Evolutionary conservation across 805 yeast genomes (phyloP).

Genomic region (Candida khao-thaluensis): DNA sequence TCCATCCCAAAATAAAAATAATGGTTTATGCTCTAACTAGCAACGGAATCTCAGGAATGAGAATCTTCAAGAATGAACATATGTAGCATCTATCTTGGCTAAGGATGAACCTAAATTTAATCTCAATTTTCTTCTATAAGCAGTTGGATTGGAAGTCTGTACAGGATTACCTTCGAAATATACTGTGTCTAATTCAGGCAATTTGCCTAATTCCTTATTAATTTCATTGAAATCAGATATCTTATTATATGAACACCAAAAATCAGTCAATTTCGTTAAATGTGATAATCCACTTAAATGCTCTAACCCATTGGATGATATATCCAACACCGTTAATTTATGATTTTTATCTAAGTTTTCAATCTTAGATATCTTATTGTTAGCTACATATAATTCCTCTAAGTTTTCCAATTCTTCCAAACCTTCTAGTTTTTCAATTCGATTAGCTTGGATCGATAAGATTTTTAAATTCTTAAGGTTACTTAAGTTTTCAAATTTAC

Average conservation of each 20-base stretch:
- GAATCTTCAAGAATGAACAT: slow-evolving; percentile 29
- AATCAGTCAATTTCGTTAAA: slow-evolving; percentile 72
- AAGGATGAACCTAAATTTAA: slow-evolving; percentile 70
- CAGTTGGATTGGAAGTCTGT: slow-evolving; percentile 67
- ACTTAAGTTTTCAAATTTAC: slow-evolving; percentile 59
- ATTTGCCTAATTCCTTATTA: slow-evolving; percentile 58
- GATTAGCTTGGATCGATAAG: slow-evolving; percentile 85
- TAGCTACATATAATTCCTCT: slow-evolving; percentile 85
- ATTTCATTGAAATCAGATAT: slow-evolving; percentile 69
- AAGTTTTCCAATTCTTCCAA: slow-evolving; percentile 67
- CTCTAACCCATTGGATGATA: slow-evolving; percentile 70
- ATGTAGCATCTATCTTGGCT: slow-evolving; percentile 89
- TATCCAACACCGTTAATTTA: slow-evolving; percentile 72
- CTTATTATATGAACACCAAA: slow-evolving; percentile 88
- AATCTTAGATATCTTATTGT: slow-evolving; percentile 71
- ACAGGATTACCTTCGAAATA: slow-evolving; percentile 93
- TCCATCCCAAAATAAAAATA: no score
- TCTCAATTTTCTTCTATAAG: slow-evolving; percentile 80
- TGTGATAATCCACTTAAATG: slow-evolving; percentile 65
- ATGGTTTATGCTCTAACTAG: no score
- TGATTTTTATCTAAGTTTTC: slow-evolving; percentile 74
- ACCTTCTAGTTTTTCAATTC: slow-evolving; percentile 76
- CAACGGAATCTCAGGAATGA: neutral
- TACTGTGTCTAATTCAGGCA: slow-evolving; percentile 75
- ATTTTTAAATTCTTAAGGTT: slow-evolving; percentile 63